Evolutionary conservation across 148 eudicot species (phyloP), one percentile per base, ranked within the genome.

Genomic region (Fagopyrum esculentum): DNA sequence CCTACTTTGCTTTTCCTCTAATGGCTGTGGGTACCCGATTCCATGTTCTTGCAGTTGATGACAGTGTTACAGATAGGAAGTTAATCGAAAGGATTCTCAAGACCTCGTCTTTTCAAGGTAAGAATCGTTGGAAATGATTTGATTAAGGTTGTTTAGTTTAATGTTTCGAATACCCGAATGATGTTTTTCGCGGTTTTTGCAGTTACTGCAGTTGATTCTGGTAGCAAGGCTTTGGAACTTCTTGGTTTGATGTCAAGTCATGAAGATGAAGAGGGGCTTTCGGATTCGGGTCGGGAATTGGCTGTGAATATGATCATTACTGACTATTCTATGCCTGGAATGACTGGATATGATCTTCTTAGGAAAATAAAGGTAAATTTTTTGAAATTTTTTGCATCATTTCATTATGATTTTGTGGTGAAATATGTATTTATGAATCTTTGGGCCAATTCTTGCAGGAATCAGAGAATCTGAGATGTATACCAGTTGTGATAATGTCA

Each of bases 401-500:
- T 35, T 2, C 40, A 35, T 35, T 11, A 44, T 72, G 44, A 48
- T 48, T 45, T n/a, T 72, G 43, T 26, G n/a, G 30, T 35, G 50
- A 26, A 49, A 17, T 72, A 13, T 46, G n/a, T 9, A 48, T 10
- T 15, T 6, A 48, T 29, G 47, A 45, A 29, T 55, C 11, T 54
- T 63, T 57, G 68, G 57, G 26, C 4, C 10, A 35, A 76, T 78
- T 75, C 66, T 46, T 73, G 47, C 79, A 88, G 92, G 90, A 81
- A 78, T 87, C 89, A 0, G 79, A 72, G 44, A 84, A 72, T 75
- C 73, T 89, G 19, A 84, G 49, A 74, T 83, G 85, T 75, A 84
- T 89, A 76, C 93, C 93, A 7, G 91, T 89, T 0, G 93, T 89
- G 64, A 87, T 89, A 75, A 89, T 89, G 93, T 89, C 93, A 26